These are phyloP conservation scores for Citrus sp. DNA, from an alignment of 345 rosid species.

Conservation along the genomic window DNA sequence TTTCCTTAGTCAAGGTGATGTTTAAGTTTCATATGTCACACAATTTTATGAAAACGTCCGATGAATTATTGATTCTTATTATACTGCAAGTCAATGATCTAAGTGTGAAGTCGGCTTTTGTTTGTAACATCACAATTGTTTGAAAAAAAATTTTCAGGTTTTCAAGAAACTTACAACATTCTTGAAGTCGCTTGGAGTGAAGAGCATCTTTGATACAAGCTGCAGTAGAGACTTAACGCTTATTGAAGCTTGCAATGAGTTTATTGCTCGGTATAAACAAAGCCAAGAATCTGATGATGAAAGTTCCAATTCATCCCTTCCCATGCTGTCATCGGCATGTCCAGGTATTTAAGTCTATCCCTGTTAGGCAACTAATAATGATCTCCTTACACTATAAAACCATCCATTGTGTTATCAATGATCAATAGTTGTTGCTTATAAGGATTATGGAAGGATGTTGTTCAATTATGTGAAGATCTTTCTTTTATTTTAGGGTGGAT, in stretches of 20 bases:
- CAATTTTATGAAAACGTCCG: neutral
- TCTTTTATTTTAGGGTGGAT: conserved; percentile 77
- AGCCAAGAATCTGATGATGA: conserved; percentile 37
- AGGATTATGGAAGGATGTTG: neutral
- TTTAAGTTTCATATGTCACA: neutral
- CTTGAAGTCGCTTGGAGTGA: conserved; percentile 78
- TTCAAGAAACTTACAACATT: conserved; percentile 78
- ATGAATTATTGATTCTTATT: neutral
- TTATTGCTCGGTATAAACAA: conserved; percentile 59
- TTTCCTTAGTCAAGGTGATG: neutral
- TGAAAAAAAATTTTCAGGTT: conserved; percentile 36
- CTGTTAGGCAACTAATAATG: neutral
- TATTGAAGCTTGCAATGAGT: conserved; percentile 86
- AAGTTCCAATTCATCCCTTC: conserved; percentile 39
- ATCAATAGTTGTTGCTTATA: neutral
- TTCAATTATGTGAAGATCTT: neutral
- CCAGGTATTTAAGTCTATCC: conserved; percentile 60
- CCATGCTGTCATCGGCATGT: conserved; percentile 89
- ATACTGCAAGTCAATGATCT: neutral
- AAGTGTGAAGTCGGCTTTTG: neutral
- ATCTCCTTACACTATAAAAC: neutral
- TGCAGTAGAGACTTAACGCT: conserved; percentile 77
- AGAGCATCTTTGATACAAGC: conserved; percentile 84
- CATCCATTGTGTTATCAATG: neutral
- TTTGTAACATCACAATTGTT: neutral